These are phyloP conservation scores for Drosera spatulata DNA, from an alignment of 179 eudicot genomes.

Conservation along the genomic window DNA sequence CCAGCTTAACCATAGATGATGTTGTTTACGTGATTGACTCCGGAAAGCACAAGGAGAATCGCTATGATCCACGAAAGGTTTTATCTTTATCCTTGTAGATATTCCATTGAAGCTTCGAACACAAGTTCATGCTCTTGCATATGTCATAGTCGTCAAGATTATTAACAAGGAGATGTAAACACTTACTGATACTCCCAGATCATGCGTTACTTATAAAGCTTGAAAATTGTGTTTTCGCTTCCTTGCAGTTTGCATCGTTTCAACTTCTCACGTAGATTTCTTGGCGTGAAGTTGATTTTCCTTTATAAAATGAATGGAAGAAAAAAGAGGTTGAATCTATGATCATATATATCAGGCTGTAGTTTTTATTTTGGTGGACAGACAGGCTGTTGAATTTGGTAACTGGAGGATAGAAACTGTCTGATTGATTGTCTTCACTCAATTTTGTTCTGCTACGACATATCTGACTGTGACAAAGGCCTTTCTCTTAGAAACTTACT, in stretches of 20 bases:
- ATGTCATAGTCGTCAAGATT: neutral
- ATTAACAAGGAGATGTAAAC: no score
- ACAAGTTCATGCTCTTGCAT: neutral
- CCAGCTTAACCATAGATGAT: conserved; percentile 95
- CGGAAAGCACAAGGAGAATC: conserved; percentile 97
- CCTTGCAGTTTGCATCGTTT: no score
- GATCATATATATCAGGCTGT: no score
- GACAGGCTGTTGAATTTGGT: no score
- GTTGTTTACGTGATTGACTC: conserved; percentile 89
- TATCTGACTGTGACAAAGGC: neutral
- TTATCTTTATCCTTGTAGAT: conserved; percentile 10
- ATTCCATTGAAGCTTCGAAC: neutral
- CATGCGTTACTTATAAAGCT: no score
- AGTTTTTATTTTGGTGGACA: no score
- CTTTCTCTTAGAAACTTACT: conserved; percentile 65
- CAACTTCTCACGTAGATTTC: no score
- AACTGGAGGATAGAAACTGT: neutral
- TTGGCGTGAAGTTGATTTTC: no score
- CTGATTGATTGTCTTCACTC: neutral
- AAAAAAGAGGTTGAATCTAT: no score
- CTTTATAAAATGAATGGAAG: no score
- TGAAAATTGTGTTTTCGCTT: no score
- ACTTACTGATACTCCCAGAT: no score
- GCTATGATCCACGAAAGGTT: conserved; percentile 96
- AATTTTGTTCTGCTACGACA: neutral